Base-by-base conservation (phyloP, 192 early-diverging fungal genomes). In the Coemansia guatemalensis region DNA sequence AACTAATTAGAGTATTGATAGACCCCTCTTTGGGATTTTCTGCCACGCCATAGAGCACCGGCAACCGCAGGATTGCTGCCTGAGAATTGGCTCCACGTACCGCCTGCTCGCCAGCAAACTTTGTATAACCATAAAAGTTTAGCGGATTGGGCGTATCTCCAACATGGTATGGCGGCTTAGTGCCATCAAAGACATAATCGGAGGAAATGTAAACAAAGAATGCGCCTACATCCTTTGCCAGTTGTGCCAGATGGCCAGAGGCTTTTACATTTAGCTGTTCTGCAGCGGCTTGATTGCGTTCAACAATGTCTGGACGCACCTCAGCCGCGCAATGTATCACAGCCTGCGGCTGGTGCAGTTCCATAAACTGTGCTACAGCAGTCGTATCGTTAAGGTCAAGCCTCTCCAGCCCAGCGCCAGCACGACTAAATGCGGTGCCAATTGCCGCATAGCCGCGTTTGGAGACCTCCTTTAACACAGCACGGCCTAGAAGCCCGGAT, bases 121-220 rank as follows among this genome's bases (percentile, higher is more conserved):
- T 94, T 4, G 91, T 87, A 29, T 87, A 77, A 69, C 93, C 94
- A 60, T 96, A 96, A 62, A 88, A 87, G 54, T 94, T 89, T 7
- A 96, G 65, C 55, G 94, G 94, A 64, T 90, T 89, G 6, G 90
- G 82, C 62, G 56, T 61, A 53, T 83, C 88, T 23, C 82, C 74
- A 0, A 88, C 85, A 24, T 89, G 67, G 65, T 96, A 96, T 27
- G 93, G 87, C 24, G 94, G 92, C 4, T 70, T 77, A 6, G 78
- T 89, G 35, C 94, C 94, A 56, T 96, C 93, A 83, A 96, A 96
- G 21, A 96, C 94, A 68, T 96, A 96, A 69, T 96, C 93, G 1
- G 94, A 91, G 7, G 90, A 92, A 24, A 96, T 86, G 67, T 96
- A 93, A 24, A 92, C 82, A 52, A 95, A 68, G 56, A 84, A 83